Base-by-base conservation (phyloP, 805 yeast species). In the Cyberlindnera sargentensis region DNA sequence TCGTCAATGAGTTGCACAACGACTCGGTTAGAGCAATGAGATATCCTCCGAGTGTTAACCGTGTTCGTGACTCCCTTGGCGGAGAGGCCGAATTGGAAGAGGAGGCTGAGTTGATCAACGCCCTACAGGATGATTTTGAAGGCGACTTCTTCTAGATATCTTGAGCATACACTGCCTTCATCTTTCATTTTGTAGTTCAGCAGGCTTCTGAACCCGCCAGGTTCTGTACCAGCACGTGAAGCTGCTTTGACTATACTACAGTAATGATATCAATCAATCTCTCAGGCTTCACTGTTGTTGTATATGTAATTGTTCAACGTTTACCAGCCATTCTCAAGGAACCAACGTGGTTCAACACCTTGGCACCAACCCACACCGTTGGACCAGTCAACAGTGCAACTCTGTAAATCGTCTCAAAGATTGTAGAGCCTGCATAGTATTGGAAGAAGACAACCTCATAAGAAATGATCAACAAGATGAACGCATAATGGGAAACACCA, bases 21-120 rank as follows among this genome's bases (percentile, higher is more conserved):
- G 97, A 91, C 57, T 79, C 87, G 63, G 95, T 91, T 46, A 85
- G 87, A 67, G 88, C 95, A 7, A 88, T 93, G 97, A 78, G 97
- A 57, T 93, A 87, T 65, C 95, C 96, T 6, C 62, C 62, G 39
- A 58, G 60, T 46, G 49, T 48, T 23, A 58, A 54, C 45, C 54
- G 55, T 44, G 42, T 37, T 7, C 50, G 47, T 3, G 49, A 47
- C 37, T 47, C 49, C 3, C 37, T 48, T 11, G 39, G 49, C 3
- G 49, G 51, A 3, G 56, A 50, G 28, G 53, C 45, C 24, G 51
- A 50, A 7, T 30, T 44, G 8, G 53, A 49, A 38, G 57, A 55
- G 25, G 61, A 56, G 40, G 52, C 54, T 8, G 61, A 56, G 43
- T 34, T 55, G 38, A 41, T 55, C 34, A 52, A 51, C 34, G 57